phyloP scores from a whole-genome alignment of 148 eudicot genomes.

The Rhododendron griersonianum region DNA sequence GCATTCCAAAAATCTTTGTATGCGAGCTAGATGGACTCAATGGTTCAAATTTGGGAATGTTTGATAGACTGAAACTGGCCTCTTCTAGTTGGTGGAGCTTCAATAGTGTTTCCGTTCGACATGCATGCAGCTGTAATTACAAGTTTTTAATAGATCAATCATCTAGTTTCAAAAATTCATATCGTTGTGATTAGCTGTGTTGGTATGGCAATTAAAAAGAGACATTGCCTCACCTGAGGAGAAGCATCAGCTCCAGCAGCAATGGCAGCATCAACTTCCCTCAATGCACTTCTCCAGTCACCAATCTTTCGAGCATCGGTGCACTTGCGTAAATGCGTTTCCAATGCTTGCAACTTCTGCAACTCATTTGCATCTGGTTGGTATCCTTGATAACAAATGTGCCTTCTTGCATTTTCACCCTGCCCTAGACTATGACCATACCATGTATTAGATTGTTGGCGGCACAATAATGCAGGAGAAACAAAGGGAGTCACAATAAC shows the following conservation, averaged over 20 bases:
- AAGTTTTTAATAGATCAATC: conserved; percentile 13
- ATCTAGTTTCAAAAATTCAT: background rate
- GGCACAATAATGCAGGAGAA: conserved; percentile 4
- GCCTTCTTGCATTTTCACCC: conserved; percentile 71
- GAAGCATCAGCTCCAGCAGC: conserved; percentile 76
- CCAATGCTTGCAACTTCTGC: conserved; percentile 56
- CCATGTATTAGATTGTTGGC: conserved; percentile 30
- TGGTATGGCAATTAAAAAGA: background rate
- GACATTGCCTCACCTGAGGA: conserved; percentile 50
- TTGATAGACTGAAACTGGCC: conserved; percentile 43
- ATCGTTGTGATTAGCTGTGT: background rate
- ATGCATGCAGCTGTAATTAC: conserved; percentile 55
- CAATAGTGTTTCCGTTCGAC: conserved; percentile 78
- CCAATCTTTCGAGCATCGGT: conserved; percentile 52
- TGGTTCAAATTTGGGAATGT: conserved; percentile 42
- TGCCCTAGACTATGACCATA: conserved; percentile 66
- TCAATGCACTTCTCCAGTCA: conserved; percentile 66
- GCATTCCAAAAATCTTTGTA: conserved; percentile 77
- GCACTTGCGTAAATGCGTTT: conserved; percentile 57
- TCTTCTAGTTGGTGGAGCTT: conserved; percentile 77
- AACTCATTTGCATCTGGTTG: conserved; percentile 48
- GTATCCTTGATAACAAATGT: conserved; percentile 55
- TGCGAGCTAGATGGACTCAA: conserved; percentile 38
- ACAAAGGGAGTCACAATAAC: conserved; percentile 9
- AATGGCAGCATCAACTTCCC: conserved; percentile 71